phyloP scores from a whole-genome alignment of 2,329 filamentous ascomycete species.

The Colletotrichum horii region DNA sequence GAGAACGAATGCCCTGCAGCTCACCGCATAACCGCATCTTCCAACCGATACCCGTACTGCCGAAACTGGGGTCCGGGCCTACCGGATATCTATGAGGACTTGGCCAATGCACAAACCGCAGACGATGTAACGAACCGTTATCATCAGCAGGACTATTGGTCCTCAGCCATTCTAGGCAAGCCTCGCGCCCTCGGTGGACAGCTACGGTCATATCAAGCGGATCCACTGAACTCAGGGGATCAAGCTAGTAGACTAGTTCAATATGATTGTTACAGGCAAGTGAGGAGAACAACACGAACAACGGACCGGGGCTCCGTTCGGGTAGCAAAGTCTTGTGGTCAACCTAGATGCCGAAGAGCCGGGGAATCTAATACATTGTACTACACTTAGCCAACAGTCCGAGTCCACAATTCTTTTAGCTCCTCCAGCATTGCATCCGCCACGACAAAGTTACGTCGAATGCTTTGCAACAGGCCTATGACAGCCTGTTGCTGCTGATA shows the following conservation, averaged over 20 bases:
- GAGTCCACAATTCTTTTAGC: neutral
- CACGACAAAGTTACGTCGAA: neutral
- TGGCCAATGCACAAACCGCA: neutral
- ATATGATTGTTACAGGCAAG: neutral
- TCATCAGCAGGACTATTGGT: neutral
- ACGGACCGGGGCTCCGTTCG: neutral
- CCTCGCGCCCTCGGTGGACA: neutral
- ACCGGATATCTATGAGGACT: neutral
- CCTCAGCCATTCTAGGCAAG: neutral
- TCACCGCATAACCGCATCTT: neutral
- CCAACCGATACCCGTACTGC: neutral
- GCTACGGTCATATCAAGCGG: neutral
- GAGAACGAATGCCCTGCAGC: neutral
- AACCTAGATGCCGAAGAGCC: neutral
- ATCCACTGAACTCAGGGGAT: neutral
- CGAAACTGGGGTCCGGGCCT: neutral
- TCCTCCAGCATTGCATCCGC: slow-evolving; percentile 5
- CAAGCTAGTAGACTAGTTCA: neutral
- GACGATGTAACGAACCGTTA: neutral
- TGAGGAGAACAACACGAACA: neutral
- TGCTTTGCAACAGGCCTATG: slow-evolving; percentile 17
- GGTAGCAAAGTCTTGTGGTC: neutral
- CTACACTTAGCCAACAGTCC: neutral
- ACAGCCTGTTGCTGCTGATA: slow-evolving; percentile 27
- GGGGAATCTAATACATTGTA: neutral